A percentile compares a stretch with the other conserved stretches of the same genome.
Evolutionary conservation across 495 filamentous ascomycete genomes (phyloP).

Genomic region (Aspergillus ostianus): DNA sequence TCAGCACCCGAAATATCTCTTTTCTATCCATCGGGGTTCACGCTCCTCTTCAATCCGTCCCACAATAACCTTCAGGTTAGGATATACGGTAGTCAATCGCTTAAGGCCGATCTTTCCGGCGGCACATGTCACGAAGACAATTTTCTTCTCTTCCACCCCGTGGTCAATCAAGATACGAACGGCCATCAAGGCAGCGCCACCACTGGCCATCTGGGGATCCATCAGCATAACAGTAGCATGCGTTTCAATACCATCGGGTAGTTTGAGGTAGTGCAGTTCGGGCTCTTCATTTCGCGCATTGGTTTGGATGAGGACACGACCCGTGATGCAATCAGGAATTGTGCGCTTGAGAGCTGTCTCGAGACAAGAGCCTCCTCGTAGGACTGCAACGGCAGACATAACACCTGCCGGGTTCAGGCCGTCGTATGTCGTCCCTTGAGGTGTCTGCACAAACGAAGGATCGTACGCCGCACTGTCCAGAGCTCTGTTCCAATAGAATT

Average conservation of each 20-base stretch:
- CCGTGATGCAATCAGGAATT: slow-evolving; percentile 87
- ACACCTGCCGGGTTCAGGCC: slow-evolving; percentile 67
- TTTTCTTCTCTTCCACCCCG: slow-evolving; percentile 79
- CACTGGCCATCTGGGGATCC: slow-evolving; percentile 91
- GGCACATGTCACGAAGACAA: slow-evolving; percentile 85
- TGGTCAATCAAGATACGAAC: slow-evolving; percentile 92
- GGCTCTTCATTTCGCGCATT: slow-evolving; percentile 82
- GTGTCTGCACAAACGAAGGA: slow-evolving; percentile 61
- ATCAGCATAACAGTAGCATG: slow-evolving; percentile 81
- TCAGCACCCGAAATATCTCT: slow-evolving; percentile 75
- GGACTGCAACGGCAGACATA: slow-evolving; percentile 81
- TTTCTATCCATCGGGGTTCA: slow-evolving; percentile 81
- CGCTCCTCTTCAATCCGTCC: slow-evolving; percentile 72
- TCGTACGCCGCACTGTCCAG: slow-evolving; percentile 69
- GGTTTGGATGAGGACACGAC: slow-evolving; percentile 86
- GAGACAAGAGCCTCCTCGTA: slow-evolving; percentile 81
- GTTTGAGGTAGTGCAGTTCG: slow-evolving; percentile 81
- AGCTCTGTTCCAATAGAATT: slow-evolving; percentile 46
- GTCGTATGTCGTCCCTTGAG: slow-evolving; percentile 60
- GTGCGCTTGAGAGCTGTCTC: slow-evolving; percentile 86
- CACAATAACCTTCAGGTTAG: slow-evolving; percentile 78
- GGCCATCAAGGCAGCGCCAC: slow-evolving; percentile 93
- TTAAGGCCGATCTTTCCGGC: slow-evolving; percentile 80
- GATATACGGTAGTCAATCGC: slow-evolving; percentile 80
- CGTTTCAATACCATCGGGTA: slow-evolving; percentile 65